A percentile compares a stretch with the other conserved stretches of the same genome.
Evolutionary conservation across 75 land plant genomes (phyloP).

Genomic region (Pinus tabuliformis): DNA sequence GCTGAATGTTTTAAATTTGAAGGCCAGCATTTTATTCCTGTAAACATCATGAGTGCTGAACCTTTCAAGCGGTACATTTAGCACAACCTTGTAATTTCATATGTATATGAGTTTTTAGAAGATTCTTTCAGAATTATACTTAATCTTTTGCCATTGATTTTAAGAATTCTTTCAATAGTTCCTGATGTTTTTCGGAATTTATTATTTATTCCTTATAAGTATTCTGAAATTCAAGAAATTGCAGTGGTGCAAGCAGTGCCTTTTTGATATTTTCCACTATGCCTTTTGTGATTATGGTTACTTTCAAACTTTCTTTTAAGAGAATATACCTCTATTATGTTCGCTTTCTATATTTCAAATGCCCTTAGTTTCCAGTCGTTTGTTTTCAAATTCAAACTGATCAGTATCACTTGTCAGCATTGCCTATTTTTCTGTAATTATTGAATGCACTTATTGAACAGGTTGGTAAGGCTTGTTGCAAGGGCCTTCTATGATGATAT

Average conservation of each 20-base stretch:
- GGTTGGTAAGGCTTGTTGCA: slow-evolving; percentile 84
- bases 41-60: slow-evolving; percentile 9
- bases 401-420: background rate
- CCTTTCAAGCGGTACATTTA: slow-evolving; percentile 7
- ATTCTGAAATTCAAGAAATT: too few species aligned
- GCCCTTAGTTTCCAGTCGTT: background rate
- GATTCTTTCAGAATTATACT: background rate
- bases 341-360: background rate
- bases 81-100: background rate
- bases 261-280: too few species aligned
- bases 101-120: background rate
- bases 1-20: background rate
- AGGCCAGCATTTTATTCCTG: background rate
- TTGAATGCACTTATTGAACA: slow-evolving; percentile 10
- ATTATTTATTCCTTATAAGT: too few species aligned
- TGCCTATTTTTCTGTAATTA: background rate
- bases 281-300: too few species aligned
- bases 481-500: slow-evolving; percentile 95
- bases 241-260: too few species aligned
- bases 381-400: background rate
- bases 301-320: too few species aligned
- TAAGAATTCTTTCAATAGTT: background rate
- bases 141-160: background rate
- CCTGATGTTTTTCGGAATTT: too few species aligned
- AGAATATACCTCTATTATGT: background rate